A percentile compares a stretch with the other conserved stretches of the same genome.
Conservation (phyloP, 257 asterid species). For the Scutellaria minor region DNA sequence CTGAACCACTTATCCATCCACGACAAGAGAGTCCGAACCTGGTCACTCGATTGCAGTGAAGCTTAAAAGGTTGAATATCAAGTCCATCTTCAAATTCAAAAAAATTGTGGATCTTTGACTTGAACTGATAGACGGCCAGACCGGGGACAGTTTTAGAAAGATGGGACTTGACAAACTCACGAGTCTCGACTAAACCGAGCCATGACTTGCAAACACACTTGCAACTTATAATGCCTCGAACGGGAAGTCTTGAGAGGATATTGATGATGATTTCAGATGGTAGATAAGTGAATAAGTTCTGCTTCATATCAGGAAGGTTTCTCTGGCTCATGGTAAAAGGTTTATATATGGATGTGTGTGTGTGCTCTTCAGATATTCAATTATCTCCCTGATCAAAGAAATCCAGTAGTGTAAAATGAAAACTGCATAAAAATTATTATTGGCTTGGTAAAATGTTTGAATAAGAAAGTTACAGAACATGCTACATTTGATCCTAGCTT, state of each 20-base stretch:
- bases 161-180: neutral
- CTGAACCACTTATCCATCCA: neutral
- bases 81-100: neutral
- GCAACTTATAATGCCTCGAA: conserved; percentile 25
- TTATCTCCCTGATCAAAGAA: no score
- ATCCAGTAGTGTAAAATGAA: no score
- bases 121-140: neutral
- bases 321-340: neutral
- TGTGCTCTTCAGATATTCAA: no score
- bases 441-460: no score
- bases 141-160: neutral
- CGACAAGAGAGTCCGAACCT: neutral
- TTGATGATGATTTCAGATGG: conserved; percentile 36
- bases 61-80: neutral
- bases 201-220: conserved; percentile 25
- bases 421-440: no score
- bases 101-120: no score
- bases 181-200: neutral
- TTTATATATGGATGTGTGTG: no score
- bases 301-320: neutral
- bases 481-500: no score
- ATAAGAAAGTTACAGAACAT: no score
- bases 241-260: conserved; percentile 44
- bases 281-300: conserved; percentile 18
- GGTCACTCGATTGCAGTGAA: neutral